Evolutionary conservation across 208 protist genomes (phyloP), one percentile per base, ranked within the genome.

Genomic region (Acanthamoeba quina): DNA sequence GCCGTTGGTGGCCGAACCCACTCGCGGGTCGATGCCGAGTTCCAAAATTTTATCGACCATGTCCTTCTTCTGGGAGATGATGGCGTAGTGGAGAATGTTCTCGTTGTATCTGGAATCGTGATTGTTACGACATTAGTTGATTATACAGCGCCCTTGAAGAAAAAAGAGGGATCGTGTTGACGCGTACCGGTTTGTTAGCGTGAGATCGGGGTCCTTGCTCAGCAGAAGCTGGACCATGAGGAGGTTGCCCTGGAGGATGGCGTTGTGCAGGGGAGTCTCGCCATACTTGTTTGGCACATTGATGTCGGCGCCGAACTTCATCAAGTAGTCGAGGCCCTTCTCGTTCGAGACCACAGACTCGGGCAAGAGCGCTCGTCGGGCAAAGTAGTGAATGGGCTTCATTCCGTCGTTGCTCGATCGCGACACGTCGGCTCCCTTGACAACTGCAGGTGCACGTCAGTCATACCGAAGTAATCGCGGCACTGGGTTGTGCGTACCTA

Each of bases 11-110:
- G 21, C 26, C n/a, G 26, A 5, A 24, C 80, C 80, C 31, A 72
- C 83, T 4, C 88, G 58, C 5, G 88, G 88, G 44, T 92, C 88
- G 47, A 78, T 37, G 6, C 88, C 88, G 15, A 80, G 54, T 0
- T 92, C 88, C 54, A 92, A 78, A 52, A 92, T 47, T 78, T 80
- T 92, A 3, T 80, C 66, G 3, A 78, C 88, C 37, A 92, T 47
- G 2, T 78, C 88, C 44, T 52, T 92, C 47, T 62, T 76, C 62
- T 78, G 88, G 2, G 31, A 2, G 13, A 41, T 37, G 29, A 92
- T 58, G 47, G 62, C 88, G 34, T 78, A 92, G 34, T 92, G 88
- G 17, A 92, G 44, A 29, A 62, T 26, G 19, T 52, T 92, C n/a
- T 92, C 52, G 4, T 58, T 64, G 31, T 54, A 78, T 13, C 83